Base-by-base conservation (phyloP, 2,329 filamentous ascomycete species). In the Penicillium sp. region DNA sequence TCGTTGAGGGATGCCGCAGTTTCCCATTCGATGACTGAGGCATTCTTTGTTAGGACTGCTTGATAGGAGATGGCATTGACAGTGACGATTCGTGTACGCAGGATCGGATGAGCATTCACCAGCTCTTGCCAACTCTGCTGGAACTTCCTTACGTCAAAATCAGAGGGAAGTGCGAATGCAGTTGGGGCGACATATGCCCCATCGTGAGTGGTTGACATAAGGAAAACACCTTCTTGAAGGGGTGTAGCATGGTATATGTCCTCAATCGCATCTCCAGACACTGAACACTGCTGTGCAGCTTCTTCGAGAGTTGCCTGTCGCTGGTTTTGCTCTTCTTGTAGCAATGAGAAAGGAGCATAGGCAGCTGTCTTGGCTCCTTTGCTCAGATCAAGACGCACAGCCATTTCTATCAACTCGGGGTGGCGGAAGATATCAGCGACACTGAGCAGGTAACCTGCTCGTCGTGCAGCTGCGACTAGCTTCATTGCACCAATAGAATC, bases 401-500 rank as follows among this genome's bases (percentile, higher is more conserved):
- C 32, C 34, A 45, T 35, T 35, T 26, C 33, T 7, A 13, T 12
- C 18, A 35, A 25, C 33, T 37, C 36, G 8, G n/a, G 27, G 35
- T 11, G 42, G 33, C 42, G 39, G 39, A 50, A 50, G 12, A 50
- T 33, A 35, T 43, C 39, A 4, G 27, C 44, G 9, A 50, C 48
- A n/a, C 44, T 40, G 11, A 39, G 41, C 9, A 27, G n/a, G 27
- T 39, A 48, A 9, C 45, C 46, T 9, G 39, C 46, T 13, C 39
- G 45, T 6, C 49, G 46, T 27, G 46, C 49, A 9, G 26, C 35
- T 3, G 50, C 39, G 9, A 44, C 33, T 2, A 43, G 40, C 40
- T 50, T 38, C 13, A 53, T 39, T 13, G 48, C 50, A 5, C 33
- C 26, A 40, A 50, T 53, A 1, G 48, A 53, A 33, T 51, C 50